Evolutionary conservation across 1,284 basidiomycete genomes (phyloP).

Genomic region (Trametes sp.): DNA sequence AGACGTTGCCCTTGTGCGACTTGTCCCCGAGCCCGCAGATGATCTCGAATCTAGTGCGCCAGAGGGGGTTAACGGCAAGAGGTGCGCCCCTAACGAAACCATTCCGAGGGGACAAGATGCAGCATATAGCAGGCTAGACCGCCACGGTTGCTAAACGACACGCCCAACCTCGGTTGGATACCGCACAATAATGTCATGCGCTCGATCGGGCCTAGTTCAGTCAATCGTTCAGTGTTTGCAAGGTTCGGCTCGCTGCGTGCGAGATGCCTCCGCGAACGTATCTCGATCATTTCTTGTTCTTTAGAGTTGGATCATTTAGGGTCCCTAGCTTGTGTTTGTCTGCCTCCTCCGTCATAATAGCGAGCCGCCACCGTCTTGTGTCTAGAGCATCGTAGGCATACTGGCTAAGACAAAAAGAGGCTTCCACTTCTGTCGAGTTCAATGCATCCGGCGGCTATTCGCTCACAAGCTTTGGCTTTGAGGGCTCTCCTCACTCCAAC

Average conservation of each 20-base stretch:
- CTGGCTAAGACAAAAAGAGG: slow-evolving; percentile 1
- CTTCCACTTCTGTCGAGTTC: background rate
- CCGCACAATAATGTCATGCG: background rate
- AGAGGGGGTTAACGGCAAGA: background rate
- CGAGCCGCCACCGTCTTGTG: background rate
- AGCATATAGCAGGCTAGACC: background rate
- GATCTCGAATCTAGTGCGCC: background rate
- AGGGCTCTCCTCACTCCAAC: no score
- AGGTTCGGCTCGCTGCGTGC: background rate
- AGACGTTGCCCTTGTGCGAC: background rate
- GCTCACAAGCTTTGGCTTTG: no score
- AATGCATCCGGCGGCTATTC: background rate
- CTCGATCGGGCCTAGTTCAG: slow-evolving; percentile 1
- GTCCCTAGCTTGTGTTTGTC: background rate
- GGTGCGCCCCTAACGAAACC: background rate
- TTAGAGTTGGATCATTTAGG: slow-evolving; percentile 1
- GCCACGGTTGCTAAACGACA: slow-evolving; percentile 2
- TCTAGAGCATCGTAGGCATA: background rate
- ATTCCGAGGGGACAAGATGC: background rate
- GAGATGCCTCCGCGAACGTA: slow-evolving; percentile 8
- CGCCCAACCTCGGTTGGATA: background rate
- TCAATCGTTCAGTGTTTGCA: background rate
- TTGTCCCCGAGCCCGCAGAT: background rate
- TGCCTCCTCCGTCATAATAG: background rate
- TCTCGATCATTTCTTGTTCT: slow-evolving; percentile 11